Evolutionary conservation across 1,284 basidiomycete species (phyloP).

Genomic region (Paramarasmius palmivorus): DNA sequence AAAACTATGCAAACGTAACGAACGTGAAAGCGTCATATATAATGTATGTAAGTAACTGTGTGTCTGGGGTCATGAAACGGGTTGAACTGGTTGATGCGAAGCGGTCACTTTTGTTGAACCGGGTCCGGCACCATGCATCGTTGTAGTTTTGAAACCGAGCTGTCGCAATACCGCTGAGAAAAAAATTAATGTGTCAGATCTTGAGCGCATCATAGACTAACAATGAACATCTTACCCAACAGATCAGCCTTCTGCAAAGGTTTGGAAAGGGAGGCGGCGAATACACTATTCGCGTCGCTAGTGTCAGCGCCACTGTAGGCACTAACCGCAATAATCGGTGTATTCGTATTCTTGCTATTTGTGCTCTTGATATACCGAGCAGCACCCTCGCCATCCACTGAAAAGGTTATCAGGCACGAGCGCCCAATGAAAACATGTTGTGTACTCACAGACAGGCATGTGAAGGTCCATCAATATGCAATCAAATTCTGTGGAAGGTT

Average conservation of each 20-base stretch:
- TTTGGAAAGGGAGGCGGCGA: slow-evolving; percentile 85
- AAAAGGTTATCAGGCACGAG: slow-evolving; percentile 19
- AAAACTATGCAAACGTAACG: slow-evolving; percentile 30
- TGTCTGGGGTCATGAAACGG: slow-evolving; percentile 17
- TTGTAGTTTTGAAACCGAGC: slow-evolving; percentile 87
- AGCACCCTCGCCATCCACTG: slow-evolving; percentile 90
- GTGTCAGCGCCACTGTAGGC: slow-evolving; percentile 75
- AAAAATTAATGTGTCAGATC: slow-evolving; percentile 11
- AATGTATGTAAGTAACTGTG: slow-evolving; percentile 8
- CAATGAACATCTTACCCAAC: slow-evolving; percentile 38
- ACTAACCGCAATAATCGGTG: slow-evolving; percentile 91
- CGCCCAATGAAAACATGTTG: neutral
- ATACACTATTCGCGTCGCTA: slow-evolving; percentile 72
- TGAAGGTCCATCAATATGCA: slow-evolving; percentile 89
- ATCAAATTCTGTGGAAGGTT: slow-evolving; percentile 66
- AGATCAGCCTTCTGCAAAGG: slow-evolving; percentile 87
- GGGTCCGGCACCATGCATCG: slow-evolving; percentile 58
- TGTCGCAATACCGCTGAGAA: slow-evolving; percentile 67
- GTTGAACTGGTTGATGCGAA: slow-evolving; percentile 29
- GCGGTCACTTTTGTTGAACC: slow-evolving; percentile 50
- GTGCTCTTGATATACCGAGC: slow-evolving; percentile 93
- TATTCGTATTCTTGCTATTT: slow-evolving; percentile 86
- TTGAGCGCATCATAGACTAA: neutral
- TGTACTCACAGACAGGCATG: slow-evolving; percentile 81
- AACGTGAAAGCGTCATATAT: slow-evolving; percentile 28